A percentile compares a stretch with the other conserved stretches of the same genome.
phyloP scores from a whole-genome alignment of 768 basidiomycete species.

The Tephrocybe sp. region DNA sequence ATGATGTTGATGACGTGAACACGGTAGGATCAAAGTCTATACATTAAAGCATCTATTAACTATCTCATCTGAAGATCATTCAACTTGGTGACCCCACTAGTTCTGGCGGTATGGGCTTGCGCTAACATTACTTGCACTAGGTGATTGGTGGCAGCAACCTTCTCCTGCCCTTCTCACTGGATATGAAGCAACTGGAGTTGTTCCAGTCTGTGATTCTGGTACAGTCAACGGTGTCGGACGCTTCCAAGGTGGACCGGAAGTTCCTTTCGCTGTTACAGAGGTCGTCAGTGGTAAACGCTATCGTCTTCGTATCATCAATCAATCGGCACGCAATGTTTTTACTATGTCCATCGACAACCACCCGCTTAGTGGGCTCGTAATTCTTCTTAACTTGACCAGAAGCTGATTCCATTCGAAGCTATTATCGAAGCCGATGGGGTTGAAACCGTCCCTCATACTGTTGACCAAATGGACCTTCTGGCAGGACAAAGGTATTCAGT shows the following conservation, averaged over 20 bases:
- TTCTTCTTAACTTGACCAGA: no score
- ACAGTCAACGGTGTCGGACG: slow-evolving; percentile 45
- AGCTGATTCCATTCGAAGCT: slow-evolving; percentile 7
- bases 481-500: slow-evolving; percentile 51
- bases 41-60: background rate
- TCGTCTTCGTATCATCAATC: slow-evolving; percentile 46
- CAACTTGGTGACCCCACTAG: slow-evolving; percentile 13
- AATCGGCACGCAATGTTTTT: slow-evolving; percentile 38
- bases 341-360: slow-evolving; percentile 31
- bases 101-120: slow-evolving; percentile 10
- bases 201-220: slow-evolving; percentile 33
- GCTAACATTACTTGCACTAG: slow-evolving; percentile 24
- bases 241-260: slow-evolving; percentile 31
- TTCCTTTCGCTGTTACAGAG: slow-evolving; percentile 33
- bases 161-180: slow-evolving; percentile 23
- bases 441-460: slow-evolving; percentile 25
- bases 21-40: slow-evolving; percentile 4
- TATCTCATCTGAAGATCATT: slow-evolving; percentile 7
- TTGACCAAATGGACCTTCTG: slow-evolving; percentile 38
- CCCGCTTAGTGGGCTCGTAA: slow-evolving; percentile 18
- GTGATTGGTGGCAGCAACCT: slow-evolving; percentile 42
- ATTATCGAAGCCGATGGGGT: slow-evolving; percentile 41
- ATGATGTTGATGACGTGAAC: slow-evolving; percentile 15
- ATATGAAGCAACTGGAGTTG: slow-evolving; percentile 22
- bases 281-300: slow-evolving; percentile 37